phyloP scores from a whole-genome alignment of 139 green algal species.

The Klebsormidium nitens region DNA sequence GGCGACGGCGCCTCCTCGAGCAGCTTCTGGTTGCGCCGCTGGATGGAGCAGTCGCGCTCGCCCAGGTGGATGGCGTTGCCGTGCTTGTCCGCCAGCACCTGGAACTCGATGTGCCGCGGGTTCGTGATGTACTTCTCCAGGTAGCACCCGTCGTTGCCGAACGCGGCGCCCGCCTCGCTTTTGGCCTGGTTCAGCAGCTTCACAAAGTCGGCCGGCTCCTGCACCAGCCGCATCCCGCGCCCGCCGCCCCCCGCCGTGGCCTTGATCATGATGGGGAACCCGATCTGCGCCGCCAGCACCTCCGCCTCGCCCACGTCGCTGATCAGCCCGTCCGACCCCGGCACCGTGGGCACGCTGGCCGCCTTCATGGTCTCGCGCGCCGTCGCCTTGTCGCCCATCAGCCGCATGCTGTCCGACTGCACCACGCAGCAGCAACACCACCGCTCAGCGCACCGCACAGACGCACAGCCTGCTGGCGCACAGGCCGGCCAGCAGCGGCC shows the following conservation, averaged over 20 bases:
- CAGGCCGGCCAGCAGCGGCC: too few species aligned
- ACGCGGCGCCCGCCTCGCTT: constrained; percentile 86
- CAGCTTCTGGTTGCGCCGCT: constrained; percentile 97
- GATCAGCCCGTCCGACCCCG: constrained; percentile 84
- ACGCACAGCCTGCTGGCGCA: too few species aligned
- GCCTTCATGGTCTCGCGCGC: constrained; percentile 90
- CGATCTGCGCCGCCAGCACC: constrained; percentile 55
- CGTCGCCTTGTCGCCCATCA: constrained; percentile 96
- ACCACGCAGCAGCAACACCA: too few species aligned
- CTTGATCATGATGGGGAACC: constrained; percentile 97
- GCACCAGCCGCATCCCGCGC: constrained; percentile 67
- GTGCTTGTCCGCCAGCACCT: constrained; percentile 91
- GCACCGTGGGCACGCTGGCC: constrained; percentile 88
- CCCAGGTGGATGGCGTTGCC: constrained; percentile 92
- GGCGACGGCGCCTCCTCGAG: constrained; percentile 90
- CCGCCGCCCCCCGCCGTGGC: constrained; percentile 62
- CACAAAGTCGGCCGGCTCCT: constrained; percentile 74
- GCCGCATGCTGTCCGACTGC: constrained; percentile 72
- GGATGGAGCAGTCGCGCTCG: constrained; percentile 93
- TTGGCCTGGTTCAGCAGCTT: constrained; percentile 72
- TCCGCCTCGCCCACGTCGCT: constrained; percentile 53
- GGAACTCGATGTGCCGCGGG: constrained; percentile 96
- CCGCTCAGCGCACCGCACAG: too few species aligned
- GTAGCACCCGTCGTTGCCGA: constrained; percentile 91
- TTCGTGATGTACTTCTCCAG: constrained; percentile 87